Evolutionary conservation across 345 rosid genomes (phyloP).

Genomic region (Aethionema arabicum): DNA sequence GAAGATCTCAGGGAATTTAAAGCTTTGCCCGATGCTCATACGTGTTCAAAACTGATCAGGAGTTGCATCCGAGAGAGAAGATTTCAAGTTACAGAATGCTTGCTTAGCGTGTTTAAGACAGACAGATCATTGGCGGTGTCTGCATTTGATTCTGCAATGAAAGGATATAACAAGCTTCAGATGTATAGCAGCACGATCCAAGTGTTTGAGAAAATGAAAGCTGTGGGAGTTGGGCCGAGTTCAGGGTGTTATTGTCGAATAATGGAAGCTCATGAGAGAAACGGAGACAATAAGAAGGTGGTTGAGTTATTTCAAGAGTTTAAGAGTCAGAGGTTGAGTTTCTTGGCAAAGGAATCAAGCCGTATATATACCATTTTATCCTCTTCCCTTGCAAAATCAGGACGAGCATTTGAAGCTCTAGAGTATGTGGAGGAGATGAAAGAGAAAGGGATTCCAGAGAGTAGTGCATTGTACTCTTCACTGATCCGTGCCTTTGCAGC

Average conservation of each 20-base stretch:
- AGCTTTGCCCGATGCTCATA: slow-evolving; percentile 57
- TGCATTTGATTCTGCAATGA: slow-evolving; percentile 67
- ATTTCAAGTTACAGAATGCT: slow-evolving; percentile 46
- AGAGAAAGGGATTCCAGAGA: slow-evolving; percentile 46
- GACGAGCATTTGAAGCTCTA: slow-evolving; percentile 67
- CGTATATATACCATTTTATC: slow-evolving; percentile 46
- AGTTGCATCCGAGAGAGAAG: slow-evolving; percentile 57
- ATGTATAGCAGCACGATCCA: slow-evolving; percentile 67
- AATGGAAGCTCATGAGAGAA: slow-evolving; percentile 65
- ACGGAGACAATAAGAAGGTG: slow-evolving; percentile 50
- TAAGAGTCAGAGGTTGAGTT: slow-evolving; percentile 38
- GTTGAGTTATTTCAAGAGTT: slow-evolving; percentile 61
- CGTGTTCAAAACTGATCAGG: slow-evolving; percentile 57
- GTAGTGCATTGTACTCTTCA: slow-evolving; percentile 51
- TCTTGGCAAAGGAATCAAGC: slow-evolving; percentile 36
- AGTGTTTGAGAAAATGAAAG: slow-evolving; percentile 51
- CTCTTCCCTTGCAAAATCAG: slow-evolving; percentile 58
- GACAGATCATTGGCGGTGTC: slow-evolving; percentile 41
- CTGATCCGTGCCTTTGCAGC: slow-evolving; percentile 57
- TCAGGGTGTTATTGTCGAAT: slow-evolving; percentile 56
- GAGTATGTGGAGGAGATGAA: slow-evolving; percentile 54
- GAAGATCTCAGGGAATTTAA: slow-evolving; percentile 50
- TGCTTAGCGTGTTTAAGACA: slow-evolving; percentile 51
- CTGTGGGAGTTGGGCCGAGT: slow-evolving; percentile 43
- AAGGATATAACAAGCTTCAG: slow-evolving; percentile 73